phyloP scores from a whole-genome alignment of 2,329 filamentous ascomycete species.

The Aspergillus quadrilineatus region DNA sequence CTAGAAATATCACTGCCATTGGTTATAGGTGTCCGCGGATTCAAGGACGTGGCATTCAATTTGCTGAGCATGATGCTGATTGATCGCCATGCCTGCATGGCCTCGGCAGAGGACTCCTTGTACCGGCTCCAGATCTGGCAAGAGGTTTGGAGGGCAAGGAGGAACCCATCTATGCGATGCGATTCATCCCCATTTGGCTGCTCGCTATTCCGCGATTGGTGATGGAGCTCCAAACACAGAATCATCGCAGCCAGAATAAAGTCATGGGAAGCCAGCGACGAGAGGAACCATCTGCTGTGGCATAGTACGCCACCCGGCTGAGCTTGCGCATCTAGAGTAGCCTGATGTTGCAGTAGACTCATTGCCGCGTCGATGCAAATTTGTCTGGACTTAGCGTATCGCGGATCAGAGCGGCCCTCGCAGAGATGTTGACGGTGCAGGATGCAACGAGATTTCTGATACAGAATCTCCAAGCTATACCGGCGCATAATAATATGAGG shows the following conservation, averaged over 20 bases:
- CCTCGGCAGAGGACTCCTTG: neutral
- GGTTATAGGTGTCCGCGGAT: neutral
- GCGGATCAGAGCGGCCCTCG: constrained; percentile 34
- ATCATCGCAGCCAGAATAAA: constrained; percentile 52
- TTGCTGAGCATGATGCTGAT: constrained; percentile 5
- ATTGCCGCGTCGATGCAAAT: constrained; percentile 49
- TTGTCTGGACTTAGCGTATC: constrained; percentile 42
- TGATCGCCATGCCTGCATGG: constrained; percentile 5
- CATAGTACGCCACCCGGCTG: constrained; percentile 42
- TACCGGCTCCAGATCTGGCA: constrained; percentile 3
- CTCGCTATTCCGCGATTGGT: neutral
- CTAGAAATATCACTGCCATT: neutral
- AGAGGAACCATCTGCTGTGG: constrained; percentile 46
- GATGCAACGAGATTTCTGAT: constrained; percentile 8
- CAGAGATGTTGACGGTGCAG: constrained; percentile 10
- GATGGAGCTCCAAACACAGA: constrained; percentile 45
- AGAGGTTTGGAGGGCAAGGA: constrained; percentile 1
- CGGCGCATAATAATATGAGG: constrained; percentile 9
- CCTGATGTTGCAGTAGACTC: constrained; percentile 46
- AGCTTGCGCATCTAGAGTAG: constrained; percentile 43
- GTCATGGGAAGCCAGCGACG: constrained; percentile 39
- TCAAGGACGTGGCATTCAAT: neutral
- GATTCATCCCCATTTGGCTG: neutral
- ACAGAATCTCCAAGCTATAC: constrained; percentile 9
- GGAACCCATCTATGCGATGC: neutral